Evolutionary conservation across 331 rosid species (phyloP).

Genomic region (Quercus lobata): DNA sequence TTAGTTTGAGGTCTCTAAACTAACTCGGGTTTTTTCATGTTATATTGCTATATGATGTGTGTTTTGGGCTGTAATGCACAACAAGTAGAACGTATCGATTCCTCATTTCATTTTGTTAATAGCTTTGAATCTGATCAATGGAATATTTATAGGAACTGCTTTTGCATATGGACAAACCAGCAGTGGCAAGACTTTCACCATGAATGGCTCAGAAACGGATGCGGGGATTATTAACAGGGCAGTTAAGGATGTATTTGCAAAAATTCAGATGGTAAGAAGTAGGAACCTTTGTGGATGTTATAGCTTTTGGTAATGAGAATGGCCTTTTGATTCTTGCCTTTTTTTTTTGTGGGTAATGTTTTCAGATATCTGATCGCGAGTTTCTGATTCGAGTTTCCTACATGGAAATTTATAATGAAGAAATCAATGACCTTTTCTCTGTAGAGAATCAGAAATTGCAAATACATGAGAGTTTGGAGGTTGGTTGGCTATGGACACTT

Average conservation of each 20-base stretch:
- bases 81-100: neutral
- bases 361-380: slow-evolving; percentile 72
- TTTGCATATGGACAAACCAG: slow-evolving; percentile 99
- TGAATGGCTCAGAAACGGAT: slow-evolving; percentile 82
- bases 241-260: slow-evolving; percentile 67
- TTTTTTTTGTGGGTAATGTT: neutral
- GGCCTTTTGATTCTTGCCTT: neutral
- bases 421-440: slow-evolving; percentile 77
- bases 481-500: slow-evolving; percentile 26
- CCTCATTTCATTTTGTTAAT: neutral
- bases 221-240: slow-evolving; percentile 82
- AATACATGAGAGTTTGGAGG: slow-evolving; percentile 96
- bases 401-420: slow-evolving; percentile 97
- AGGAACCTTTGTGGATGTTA: neutral
- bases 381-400: slow-evolving; percentile 86
- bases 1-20: too few species aligned
- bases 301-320: neutral
- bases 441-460: slow-evolving; percentile 90
- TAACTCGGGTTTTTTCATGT: too few species aligned
- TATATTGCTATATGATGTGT: too few species aligned
- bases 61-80: neutral
- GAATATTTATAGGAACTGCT: slow-evolving; percentile 69
- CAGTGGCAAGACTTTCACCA: slow-evolving; percentile 98
- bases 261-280: slow-evolving; percentile 67
- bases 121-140: slow-evolving; percentile 11